Evolutionary conservation across 2,329 filamentous ascomycete genomes (phyloP), one percentile per base, ranked within the genome.

Genomic region (Trichoderma arundinaceum): DNA sequence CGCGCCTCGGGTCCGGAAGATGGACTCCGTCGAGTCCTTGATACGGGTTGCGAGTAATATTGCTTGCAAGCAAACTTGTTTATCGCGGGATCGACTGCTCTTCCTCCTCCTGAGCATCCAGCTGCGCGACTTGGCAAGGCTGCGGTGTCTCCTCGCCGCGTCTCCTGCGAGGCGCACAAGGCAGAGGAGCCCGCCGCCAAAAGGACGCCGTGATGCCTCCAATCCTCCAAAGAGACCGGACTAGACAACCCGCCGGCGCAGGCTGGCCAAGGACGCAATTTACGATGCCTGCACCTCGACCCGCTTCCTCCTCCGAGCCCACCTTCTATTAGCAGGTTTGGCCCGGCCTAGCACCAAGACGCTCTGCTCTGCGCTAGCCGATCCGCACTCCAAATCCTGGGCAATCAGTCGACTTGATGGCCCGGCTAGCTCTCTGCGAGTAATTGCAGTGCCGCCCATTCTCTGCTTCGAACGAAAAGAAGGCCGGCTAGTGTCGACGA

Each of bases 191-290:
- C 2, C 2, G 22, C 22, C 22, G 22, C 22, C 22, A 28, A 28
- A 28, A 28, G 22, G 22, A 28, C 22, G 2, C 22, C 22, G 22
- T 28, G 22, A 28, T 28, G 22, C 22, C 22, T 28, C 22, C 22
- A 28, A 28, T 28, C 22, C 22, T 4, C 22, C 22, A 28, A 28
- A 28, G 4, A 28, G 22, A 28, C 22, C 22, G 4, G 22, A 4
- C 22, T 28, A 28, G 22, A 28, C 22, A 28, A 28, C 22, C 22
- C 22, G 22, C 22, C 22, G 22, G 22, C 44, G 44, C 12, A 17
- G 22, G 22, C 46, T 32, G 19, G 58, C 58, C 58, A 64, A 66
- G 65, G 65, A 66, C 51, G 59, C 65, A 66, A 66, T 63, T 66
- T 66, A 64, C 44, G 28, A 57, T 54, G 44, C 48, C 63, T 65